Evolutionary conservation across 306 rosid genomes (phyloP).

Genomic region (Castanea mollissima): DNA sequence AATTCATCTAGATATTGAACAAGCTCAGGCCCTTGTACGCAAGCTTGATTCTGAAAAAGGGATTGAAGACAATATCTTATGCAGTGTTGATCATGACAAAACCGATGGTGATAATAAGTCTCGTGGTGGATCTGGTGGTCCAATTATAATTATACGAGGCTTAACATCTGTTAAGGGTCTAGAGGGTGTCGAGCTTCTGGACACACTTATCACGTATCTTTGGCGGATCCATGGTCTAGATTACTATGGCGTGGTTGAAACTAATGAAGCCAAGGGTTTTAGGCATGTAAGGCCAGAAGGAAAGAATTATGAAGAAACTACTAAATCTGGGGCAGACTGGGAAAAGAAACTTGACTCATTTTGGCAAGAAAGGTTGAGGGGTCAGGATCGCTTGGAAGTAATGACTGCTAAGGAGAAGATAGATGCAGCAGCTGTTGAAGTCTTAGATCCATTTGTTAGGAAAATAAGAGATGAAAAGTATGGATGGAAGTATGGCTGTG

Average conservation of each 20-base stretch:
- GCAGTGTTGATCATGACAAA: slow-evolving; percentile 65
- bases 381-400: slow-evolving; percentile 91
- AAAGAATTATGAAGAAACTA: slow-evolving; percentile 39
- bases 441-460: slow-evolving; percentile 82
- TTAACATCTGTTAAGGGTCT: slow-evolving; percentile 90
- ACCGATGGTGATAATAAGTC: slow-evolving; percentile 64
- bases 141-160: slow-evolving; percentile 78
- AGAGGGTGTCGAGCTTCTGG: slow-evolving; percentile 89
- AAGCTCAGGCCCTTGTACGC: slow-evolving; percentile 75
- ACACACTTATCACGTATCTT: slow-evolving; percentile 85
- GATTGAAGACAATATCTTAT: slow-evolving; percentile 72
- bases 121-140: slow-evolving; percentile 72
- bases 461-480: slow-evolving; percentile 98
- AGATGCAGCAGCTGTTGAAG: slow-evolving; percentile 85
- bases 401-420: slow-evolving; percentile 97
- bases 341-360: slow-evolving; percentile 78
- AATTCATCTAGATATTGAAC: slow-evolving; percentile 76
- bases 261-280: slow-evolving; percentile 79
- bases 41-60: slow-evolving; percentile 92
- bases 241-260: slow-evolving; percentile 94
- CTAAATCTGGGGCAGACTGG: slow-evolving; percentile 77
- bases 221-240: slow-evolving; percentile 96
- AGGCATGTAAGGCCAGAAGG: slow-evolving; percentile 86
- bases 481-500: slow-evolving; percentile 99
- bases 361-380: slow-evolving; percentile 84